Conservation (phyloP, 495 filamentous ascomycete species). For the Aspergillus cavernicola region DNA sequence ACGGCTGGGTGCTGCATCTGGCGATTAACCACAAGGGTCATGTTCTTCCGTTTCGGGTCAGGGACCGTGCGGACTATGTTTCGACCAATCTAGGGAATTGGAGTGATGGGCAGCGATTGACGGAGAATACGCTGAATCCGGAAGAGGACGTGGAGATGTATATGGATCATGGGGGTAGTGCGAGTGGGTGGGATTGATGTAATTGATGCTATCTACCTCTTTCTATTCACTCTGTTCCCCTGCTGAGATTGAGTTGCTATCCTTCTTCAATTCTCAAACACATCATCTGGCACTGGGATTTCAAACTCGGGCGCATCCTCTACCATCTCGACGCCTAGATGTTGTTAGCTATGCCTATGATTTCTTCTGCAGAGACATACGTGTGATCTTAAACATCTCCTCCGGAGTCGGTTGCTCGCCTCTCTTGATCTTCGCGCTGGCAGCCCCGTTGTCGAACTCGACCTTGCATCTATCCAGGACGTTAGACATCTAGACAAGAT, state of each 20-base stretch:
- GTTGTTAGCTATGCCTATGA: background rate
- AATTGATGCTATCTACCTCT: background rate
- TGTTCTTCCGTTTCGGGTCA: constrained; percentile 14
- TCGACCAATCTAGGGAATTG: constrained; percentile 5
- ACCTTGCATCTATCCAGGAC: background rate
- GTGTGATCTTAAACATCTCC: constrained; percentile 1
- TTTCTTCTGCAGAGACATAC: background rate
- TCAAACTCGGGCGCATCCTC: background rate
- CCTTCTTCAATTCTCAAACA: background rate
- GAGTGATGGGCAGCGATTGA: constrained; percentile 10
- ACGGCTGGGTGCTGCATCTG: constrained; percentile 17
- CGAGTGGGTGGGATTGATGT: constrained; percentile 14
- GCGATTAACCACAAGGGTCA: constrained; percentile 15
- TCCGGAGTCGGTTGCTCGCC: background rate
- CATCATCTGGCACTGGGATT: background rate
- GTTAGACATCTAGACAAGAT: background rate
- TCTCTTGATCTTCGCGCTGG: background rate
- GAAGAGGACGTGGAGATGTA: constrained; percentile 13
- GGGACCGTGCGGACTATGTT: constrained; percentile 3
- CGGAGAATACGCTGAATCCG: constrained; percentile 3
- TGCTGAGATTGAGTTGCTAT: background rate
- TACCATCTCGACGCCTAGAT: background rate
- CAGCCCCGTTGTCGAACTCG: background rate
- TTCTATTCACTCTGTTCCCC: background rate
- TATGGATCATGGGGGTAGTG: constrained; percentile 1